Evolutionary conservation across 371 early-diverging fungal species (phyloP).

Genomic region (Thermomucor indicae-seudaticae): DNA sequence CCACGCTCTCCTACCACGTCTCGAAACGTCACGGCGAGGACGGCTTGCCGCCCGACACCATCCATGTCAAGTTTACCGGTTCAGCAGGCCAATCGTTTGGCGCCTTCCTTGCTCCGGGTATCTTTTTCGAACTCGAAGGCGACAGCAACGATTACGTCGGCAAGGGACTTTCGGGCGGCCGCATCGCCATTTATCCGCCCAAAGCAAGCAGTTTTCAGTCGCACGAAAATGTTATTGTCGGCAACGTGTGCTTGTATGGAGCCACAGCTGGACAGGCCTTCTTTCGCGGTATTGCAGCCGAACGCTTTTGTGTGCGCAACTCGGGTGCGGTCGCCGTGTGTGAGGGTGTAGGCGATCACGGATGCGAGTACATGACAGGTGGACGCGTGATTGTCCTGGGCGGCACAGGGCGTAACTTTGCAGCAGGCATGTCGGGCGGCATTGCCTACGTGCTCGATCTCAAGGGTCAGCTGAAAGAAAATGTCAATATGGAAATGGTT

Average conservation of each 20-base stretch:
- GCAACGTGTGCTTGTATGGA: conserved; percentile 96
- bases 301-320: conserved; percentile 96
- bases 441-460: conserved; percentile 80
- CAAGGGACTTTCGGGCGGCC: conserved; percentile 94
- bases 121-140: conserved; percentile 90
- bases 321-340: conserved; percentile 93
- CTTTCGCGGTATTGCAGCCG: conserved; percentile 94
- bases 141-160: conserved; percentile 97
- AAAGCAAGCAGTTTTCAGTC: conserved; percentile 71
- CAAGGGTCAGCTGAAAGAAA: conserved; percentile 17
- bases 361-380: conserved; percentile 98
- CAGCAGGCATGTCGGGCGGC: conserved; percentile 92
- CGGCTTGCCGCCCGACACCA: conserved; percentile 82
- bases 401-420: conserved; percentile 85
- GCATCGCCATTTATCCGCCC: conserved; percentile 84
- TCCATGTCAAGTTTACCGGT: conserved; percentile 80
- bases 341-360: conserved; percentile 97
- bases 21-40: conserved; percentile 75
- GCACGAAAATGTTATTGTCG: conserved; percentile 87
- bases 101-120: conserved; percentile 88
- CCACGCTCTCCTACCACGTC: conserved; percentile 87
- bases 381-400: conserved; percentile 88
- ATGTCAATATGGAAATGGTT: conserved; percentile 89
- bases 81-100: conserved; percentile 96
- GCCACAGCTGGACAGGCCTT: conserved; percentile 90